These are phyloP conservation scores for Kazachstania africana DNA, from an alignment of 805 yeast genomes.

Conservation along the genomic window DNA sequence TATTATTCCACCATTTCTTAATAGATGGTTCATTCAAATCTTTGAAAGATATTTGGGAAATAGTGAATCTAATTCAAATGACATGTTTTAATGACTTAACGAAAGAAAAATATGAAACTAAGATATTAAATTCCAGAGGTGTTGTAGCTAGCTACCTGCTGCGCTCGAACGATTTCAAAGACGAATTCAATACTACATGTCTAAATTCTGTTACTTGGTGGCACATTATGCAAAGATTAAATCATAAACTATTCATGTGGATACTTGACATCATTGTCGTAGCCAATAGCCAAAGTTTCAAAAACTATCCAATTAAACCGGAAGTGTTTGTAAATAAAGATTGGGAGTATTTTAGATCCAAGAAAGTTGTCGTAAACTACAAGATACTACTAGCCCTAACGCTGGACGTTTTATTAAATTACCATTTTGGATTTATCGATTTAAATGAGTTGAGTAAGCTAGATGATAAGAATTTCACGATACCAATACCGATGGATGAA, in stretches of 20 bases:
- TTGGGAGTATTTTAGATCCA: constrained; percentile 25
- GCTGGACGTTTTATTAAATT: constrained; percentile 33
- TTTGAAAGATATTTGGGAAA: constrained; percentile 22
- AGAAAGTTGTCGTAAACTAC: constrained; percentile 29
- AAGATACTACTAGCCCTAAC: constrained; percentile 31
- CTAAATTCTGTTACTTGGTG: constrained; percentile 25
- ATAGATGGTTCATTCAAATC: constrained; percentile 11
- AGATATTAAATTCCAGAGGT: constrained; percentile 24
- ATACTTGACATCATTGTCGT: constrained; percentile 24
- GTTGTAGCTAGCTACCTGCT: constrained; percentile 22
- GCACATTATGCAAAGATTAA: constrained; percentile 23
- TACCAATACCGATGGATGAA: constrained; percentile 20
- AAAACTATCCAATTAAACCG: constrained; percentile 22
- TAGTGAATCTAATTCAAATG: constrained; percentile 22
- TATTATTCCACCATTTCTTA: constrained; percentile 24
- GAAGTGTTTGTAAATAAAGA: constrained; percentile 10
- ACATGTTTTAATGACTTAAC: constrained; percentile 23
- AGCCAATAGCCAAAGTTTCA: constrained; percentile 26
- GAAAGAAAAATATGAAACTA: constrained; percentile 20
- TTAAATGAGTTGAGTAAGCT: constrained; percentile 21
- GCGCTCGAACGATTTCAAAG: constrained; percentile 22
- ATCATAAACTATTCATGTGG: constrained; percentile 26
- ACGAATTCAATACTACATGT: constrained; percentile 22
- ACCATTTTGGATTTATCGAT: constrained; percentile 39
- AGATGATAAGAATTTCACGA: constrained; percentile 16